A percentile compares a stretch with the other conserved stretches of the same genome.
Conservation (phyloP, 164 flowering plant genomes). For the Vitis rotundifolia region DNA sequence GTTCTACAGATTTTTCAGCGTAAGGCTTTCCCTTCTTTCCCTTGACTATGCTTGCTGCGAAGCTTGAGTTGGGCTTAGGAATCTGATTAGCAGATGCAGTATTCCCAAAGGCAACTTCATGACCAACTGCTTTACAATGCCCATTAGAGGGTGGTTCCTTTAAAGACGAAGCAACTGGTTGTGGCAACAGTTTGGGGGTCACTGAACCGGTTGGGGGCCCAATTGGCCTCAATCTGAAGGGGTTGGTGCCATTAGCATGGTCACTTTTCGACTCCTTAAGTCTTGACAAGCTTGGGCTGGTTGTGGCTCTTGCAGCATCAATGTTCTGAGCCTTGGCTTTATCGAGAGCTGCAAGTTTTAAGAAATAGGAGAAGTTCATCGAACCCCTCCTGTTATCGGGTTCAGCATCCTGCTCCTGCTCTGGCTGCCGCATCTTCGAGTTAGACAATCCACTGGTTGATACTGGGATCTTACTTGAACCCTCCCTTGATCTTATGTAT, state of each 20-base stretch:
- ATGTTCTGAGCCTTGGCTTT: background rate
- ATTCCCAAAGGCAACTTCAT: background rate
- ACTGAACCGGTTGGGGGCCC: background rate
- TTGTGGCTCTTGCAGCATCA: constrained; percentile 6
- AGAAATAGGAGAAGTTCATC: constrained; percentile 8
- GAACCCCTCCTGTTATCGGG: background rate
- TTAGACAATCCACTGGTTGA: background rate
- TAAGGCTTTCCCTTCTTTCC: background rate
- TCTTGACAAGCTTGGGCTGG: constrained; percentile 1
- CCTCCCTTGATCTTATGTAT: background rate
- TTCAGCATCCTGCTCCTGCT: background rate
- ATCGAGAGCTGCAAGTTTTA: constrained; percentile 1
- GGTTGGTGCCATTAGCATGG: background rate
- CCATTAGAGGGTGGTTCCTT: background rate
- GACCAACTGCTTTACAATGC: constrained; percentile 7
- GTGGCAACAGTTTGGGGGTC: background rate
- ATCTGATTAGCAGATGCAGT: background rate
- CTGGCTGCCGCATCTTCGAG: background rate
- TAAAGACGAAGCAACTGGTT: background rate
- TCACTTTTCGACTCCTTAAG: background rate
- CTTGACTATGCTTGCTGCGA: background rate
- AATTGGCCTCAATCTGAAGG: background rate
- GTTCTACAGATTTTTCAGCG: constrained; percentile 7
- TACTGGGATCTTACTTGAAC: background rate
- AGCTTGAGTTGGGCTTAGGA: constrained; percentile 1